Evolutionary conservation across 192 early-diverging fungal genomes (phyloP), one percentile per base, ranked within the genome.

Genomic region (Backusella circina): DNA sequence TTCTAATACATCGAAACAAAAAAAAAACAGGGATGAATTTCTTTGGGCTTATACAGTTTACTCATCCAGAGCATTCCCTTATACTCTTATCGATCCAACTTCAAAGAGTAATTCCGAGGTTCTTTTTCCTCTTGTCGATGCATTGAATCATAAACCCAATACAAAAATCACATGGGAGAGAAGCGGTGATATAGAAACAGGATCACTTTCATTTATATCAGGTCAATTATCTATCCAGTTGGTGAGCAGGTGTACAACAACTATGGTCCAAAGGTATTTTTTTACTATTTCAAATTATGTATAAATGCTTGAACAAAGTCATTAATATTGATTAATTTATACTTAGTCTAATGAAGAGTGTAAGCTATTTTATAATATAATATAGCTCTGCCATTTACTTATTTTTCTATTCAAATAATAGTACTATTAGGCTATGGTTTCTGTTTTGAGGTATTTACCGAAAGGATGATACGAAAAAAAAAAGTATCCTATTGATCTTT

Each of bases 341-440:
- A 30, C 28, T 18, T 51, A 86, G 82, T 88, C 89, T 5, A 93
- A 93, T 73, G 90, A 93, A 86, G 91, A 91, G 79, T 81, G 88
- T 83, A 84, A 75, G 86, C 72, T 57, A 54, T 47, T n/a, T 4
- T 47, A 5, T 33, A 35, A 64, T 36, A 0, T 21, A 38, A 5
- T 23, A 28, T 69, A 26, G 38, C 7, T 28, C 15, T n/a, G 21
- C 2, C 21, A 44, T 44, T 30, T 50, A 0, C 8, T 38, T 32
- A n/a, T 38, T 18, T 67, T 39, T 71, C 37, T 15, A 13, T 23
- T 38, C 18, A 51, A 35, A 39, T 32, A 21, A 21, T 10, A 88
- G 85, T 87, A n/a, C 80, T 92, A 67, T 35, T 89, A 32, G 90
- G 91, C 2, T 93, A 91, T 72, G 91, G 90, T 12, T 93, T 93